These are phyloP conservation scores for Claviceps sorghi DNA, from an alignment of 2,329 filamentous ascomycete species.

Conservation along the genomic window DNA sequence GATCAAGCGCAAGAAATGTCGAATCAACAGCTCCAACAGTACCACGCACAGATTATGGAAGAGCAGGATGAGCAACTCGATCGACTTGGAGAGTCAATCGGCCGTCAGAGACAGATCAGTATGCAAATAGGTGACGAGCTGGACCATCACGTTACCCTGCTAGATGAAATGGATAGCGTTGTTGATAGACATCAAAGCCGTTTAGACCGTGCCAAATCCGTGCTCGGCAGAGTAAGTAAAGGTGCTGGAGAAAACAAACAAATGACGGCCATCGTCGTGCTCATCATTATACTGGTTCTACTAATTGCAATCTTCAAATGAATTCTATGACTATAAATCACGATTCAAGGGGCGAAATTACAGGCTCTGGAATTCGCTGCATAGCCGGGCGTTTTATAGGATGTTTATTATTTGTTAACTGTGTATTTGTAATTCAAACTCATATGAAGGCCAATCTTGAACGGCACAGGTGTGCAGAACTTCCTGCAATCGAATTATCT, in stretches of 20 bases:
- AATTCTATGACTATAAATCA: slow-evolving; percentile 3
- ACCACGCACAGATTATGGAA: slow-evolving; percentile 66
- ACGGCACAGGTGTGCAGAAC: background rate
- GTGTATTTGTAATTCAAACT: background rate
- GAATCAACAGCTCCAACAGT: slow-evolving; percentile 76
- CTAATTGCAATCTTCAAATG: slow-evolving; percentile 72
- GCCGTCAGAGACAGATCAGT: slow-evolving; percentile 77
- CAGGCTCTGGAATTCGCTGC: background rate
- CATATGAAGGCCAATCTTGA: background rate
- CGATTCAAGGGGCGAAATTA: background rate
- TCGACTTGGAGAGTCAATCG: slow-evolving; percentile 67
- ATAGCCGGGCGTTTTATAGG: background rate
- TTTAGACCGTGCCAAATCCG: slow-evolving; percentile 58
- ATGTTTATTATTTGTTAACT: background rate
- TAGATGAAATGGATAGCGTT: slow-evolving; percentile 76
- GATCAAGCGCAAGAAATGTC: slow-evolving; percentile 46
- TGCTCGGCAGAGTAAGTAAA: slow-evolving; percentile 56
- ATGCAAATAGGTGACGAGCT: slow-evolving; percentile 96
- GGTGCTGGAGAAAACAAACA: slow-evolving; percentile 77
- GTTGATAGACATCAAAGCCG: slow-evolving; percentile 69
- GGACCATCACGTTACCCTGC: slow-evolving; percentile 72
- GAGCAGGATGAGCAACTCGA: slow-evolving; percentile 94
- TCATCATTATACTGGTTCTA: slow-evolving; percentile 71
- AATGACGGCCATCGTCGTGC: slow-evolving; percentile 63
- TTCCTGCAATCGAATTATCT: background rate